Percentiles rank a stretch among this genome's conserved stretches.
Conservation (phyloP, 169 alveolate genomes). For the Ichthyophthirius multifiliis region DNA sequence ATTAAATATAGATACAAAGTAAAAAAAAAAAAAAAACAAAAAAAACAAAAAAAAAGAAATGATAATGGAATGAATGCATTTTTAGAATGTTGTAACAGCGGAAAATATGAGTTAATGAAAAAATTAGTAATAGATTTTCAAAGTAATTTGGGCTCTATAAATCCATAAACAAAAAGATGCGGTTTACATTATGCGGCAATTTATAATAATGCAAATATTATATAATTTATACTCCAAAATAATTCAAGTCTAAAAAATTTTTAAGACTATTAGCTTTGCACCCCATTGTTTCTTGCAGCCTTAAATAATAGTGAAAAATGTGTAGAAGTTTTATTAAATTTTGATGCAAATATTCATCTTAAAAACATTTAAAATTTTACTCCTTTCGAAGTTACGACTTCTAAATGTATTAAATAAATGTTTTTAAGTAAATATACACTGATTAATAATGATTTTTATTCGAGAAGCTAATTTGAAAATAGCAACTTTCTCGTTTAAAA, state of each 20-base stretch:
- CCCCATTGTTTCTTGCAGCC: constrained; percentile 69
- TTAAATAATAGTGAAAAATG: constrained; percentile 37
- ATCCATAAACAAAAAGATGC: not conserved
- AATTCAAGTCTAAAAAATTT: not conserved
- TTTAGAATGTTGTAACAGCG: not conserved
- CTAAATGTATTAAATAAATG: not conserved
- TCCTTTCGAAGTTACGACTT: constrained; percentile 11
- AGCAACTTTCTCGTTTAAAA: constrained; percentile 8
- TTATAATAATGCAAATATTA: not conserved
- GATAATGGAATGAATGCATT: not conserved
- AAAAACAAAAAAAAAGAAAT: no score
- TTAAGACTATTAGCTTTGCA: constrained; percentile 55
- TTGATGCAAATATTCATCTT: constrained; percentile 42
- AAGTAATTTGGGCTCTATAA: not conserved
- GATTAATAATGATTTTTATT: not conserved
- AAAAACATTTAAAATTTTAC: not conserved
- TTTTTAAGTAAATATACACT: not conserved
- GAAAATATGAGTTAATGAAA: not conserved
- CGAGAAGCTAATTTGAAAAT: not conserved
- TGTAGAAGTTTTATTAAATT: constrained; percentile 40
- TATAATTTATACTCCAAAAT: not conserved
- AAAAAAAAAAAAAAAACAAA: no score
- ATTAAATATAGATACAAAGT: no score
- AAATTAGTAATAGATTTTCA: not conserved
- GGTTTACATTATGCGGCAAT: not conserved